Percentiles rank a stretch among this genome's conserved stretches.
Evolutionary conservation across 306 rosid genomes (phyloP).

Genomic region (Cyclanthera cordifolia): DNA sequence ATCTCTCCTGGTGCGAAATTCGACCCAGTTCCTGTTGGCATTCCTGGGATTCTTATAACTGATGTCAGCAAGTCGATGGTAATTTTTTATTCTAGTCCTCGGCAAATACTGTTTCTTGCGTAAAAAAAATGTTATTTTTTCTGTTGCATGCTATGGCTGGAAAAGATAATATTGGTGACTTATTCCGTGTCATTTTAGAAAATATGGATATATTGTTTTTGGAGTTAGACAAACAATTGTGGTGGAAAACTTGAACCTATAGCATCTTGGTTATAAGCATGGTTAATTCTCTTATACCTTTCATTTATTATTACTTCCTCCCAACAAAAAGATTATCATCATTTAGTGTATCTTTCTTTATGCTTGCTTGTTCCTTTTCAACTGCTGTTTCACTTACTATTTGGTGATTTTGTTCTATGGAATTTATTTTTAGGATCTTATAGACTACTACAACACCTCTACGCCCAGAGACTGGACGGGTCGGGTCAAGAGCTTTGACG

Average conservation of each 20-base stretch:
- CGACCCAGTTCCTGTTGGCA: constrained; percentile 85
- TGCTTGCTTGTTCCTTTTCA: constrained; percentile 5
- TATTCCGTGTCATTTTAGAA: no score
- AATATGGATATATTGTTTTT: no score
- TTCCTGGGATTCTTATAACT: constrained; percentile 81
- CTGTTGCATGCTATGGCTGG: background rate
- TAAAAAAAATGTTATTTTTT: background rate
- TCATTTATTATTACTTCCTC: background rate
- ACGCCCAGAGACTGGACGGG: constrained; percentile 98
- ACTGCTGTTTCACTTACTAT: background rate
- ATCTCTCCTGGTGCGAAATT: constrained; percentile 83
- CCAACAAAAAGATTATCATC: background rate
- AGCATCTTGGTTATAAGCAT: no score
- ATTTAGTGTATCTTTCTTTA: background rate
- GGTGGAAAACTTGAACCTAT: no score
- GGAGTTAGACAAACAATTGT: no score
- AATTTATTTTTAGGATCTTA: constrained; percentile 57
- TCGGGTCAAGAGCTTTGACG: constrained; percentile 75
- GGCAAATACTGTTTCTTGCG: background rate
- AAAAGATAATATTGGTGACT: background rate
- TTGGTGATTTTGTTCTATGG: constrained; percentile 18
- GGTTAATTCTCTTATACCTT: background rate
- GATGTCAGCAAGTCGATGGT: constrained; percentile 80
- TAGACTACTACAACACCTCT: constrained; percentile 72
- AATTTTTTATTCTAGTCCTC: constrained; percentile 17